Percentiles rank a stretch among this genome's conserved stretches.
phyloP scores from a whole-genome alignment of 305 asterid genomes.

The Fraxinus sp. region DNA sequence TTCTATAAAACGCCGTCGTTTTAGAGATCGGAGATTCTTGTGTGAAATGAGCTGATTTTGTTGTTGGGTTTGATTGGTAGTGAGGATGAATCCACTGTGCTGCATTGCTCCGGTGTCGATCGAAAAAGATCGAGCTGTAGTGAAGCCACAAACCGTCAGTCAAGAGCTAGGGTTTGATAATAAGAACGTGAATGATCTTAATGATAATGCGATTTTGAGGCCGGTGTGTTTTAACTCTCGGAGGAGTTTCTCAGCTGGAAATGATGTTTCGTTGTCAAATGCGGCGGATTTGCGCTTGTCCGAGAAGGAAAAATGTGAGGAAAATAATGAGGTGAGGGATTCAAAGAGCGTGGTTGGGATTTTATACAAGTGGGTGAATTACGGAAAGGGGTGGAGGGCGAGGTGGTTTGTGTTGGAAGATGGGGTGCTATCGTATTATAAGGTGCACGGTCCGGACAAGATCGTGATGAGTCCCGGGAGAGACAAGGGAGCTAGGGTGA shows the following conservation, averaged over 20 bases:
- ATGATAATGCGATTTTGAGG: slow-evolving; percentile 31
- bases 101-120: slow-evolving; percentile 99
- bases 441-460: slow-evolving; percentile 94
- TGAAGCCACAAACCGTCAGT: slow-evolving; percentile 61
- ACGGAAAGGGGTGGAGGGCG: slow-evolving; percentile 97
- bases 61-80: neutral
- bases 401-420: slow-evolving; percentile 97
- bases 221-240: slow-evolving; percentile 58
- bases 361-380: slow-evolving; percentile 93
- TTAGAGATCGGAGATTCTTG: slow-evolving; percentile 43
- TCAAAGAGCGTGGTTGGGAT: slow-evolving; percentile 69
- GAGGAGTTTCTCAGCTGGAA: slow-evolving; percentile 55
- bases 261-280: slow-evolving; percentile 23
- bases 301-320: slow-evolving; percentile 35
- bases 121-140: slow-evolving; percentile 74
- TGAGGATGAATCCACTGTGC: slow-evolving; percentile 89
- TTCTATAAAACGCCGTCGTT: slow-evolving; percentile 22
- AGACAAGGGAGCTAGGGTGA: slow-evolving; percentile 78
- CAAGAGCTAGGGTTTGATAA: slow-evolving; percentile 50
- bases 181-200: slow-evolving; percentile 15
- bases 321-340: slow-evolving; percentile 37
- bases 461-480: slow-evolving; percentile 54
- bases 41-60: neutral
- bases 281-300: slow-evolving; percentile 24
- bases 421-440: slow-evolving; percentile 91